These are phyloP conservation scores for Mortierella hygrophila DNA, from an alignment of 192 early-diverging fungal genomes.

Conservation along the genomic window DNA sequence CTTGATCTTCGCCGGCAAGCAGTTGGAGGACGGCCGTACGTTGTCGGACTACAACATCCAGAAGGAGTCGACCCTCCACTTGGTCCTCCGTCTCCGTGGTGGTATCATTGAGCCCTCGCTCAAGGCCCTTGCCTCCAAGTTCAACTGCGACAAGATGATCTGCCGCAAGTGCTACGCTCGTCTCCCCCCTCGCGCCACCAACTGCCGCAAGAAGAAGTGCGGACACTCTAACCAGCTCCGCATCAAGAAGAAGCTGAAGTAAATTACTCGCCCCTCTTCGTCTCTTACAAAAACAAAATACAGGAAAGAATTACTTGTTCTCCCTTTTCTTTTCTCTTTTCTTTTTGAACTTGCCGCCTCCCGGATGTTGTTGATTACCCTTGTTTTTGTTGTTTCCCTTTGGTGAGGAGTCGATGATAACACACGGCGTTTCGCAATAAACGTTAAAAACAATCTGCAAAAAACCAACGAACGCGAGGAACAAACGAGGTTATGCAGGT, in stretches of 20 bases:
- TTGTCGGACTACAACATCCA: slow-evolving; percentile 99
- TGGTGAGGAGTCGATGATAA: slow-evolving; percentile 7
- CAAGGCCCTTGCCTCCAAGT: slow-evolving; percentile 98
- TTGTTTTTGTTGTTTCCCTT: neutral
- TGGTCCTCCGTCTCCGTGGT: slow-evolving; percentile 97
- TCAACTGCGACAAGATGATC: slow-evolving; percentile 99
- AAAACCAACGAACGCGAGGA: neutral
- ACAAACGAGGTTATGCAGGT: neutral
- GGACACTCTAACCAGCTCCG: slow-evolving; percentile 99
- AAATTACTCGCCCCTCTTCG: slow-evolving; percentile 50
- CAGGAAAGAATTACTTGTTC: neutral
- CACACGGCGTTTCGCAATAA: slow-evolving; percentile 2
- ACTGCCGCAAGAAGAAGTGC: slow-evolving; percentile 99
- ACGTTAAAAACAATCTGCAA: slow-evolving; percentile 12
- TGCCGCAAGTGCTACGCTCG: slow-evolving; percentile 99
- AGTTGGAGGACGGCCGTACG: slow-evolving; percentile 98
- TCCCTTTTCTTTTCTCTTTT: neutral
- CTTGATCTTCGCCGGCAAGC: slow-evolving; percentile 99
- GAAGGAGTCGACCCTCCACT: slow-evolving; percentile 99
- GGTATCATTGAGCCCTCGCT: slow-evolving; percentile 98
- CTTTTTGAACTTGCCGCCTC: neutral
- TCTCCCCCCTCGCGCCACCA: slow-evolving; percentile 98
- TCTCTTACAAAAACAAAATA: neutral
- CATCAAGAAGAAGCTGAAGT: slow-evolving; percentile 99
- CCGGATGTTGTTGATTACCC: slow-evolving; percentile 1